These are phyloP conservation scores for Sambucus nigra DNA, from an alignment of 129 eudicot genomes.

Conservation along the genomic window DNA sequence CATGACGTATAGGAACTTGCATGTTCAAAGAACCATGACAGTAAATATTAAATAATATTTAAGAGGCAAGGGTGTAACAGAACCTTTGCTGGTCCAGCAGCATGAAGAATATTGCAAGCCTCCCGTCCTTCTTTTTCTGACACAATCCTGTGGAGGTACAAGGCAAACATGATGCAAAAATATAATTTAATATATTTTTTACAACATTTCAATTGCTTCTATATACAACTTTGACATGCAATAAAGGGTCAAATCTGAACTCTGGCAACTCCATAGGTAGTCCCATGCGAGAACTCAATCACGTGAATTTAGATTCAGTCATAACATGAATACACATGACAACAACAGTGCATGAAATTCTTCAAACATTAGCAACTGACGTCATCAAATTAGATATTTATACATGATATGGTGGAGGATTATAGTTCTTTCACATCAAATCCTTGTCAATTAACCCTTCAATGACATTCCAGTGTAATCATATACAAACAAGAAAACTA, in stretches of 20 bases:
- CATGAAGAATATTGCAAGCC: slow-evolving; percentile 90
- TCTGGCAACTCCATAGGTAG: background rate
- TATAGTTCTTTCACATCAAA: no score
- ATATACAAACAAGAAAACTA: background rate
- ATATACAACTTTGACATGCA: background rate
- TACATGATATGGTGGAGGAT: no score
- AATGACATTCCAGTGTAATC: no score
- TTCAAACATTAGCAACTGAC: no score
- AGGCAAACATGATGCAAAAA: background rate
- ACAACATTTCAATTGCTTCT: background rate
- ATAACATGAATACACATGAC: no score
- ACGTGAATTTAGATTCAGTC: no score
- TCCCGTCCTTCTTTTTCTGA: slow-evolving; percentile 90
- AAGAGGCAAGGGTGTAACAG: slow-evolving; percentile 3
- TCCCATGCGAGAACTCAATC: background rate
- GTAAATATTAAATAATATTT: slow-evolving; percentile 3
- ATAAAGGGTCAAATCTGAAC: background rate
- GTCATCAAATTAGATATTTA: no score
- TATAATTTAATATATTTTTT: background rate
- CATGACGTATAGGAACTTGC: no score
- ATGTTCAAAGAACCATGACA: slow-evolving; percentile 6
- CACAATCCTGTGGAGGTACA: slow-evolving; percentile 44
- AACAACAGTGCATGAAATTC: no score
- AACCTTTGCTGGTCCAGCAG: slow-evolving; percentile 98
- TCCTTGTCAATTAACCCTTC: no score